These are phyloP conservation scores for Cyclanthera cordifolia DNA, from an alignment of 306 rosid species.

Conservation along the genomic window DNA sequence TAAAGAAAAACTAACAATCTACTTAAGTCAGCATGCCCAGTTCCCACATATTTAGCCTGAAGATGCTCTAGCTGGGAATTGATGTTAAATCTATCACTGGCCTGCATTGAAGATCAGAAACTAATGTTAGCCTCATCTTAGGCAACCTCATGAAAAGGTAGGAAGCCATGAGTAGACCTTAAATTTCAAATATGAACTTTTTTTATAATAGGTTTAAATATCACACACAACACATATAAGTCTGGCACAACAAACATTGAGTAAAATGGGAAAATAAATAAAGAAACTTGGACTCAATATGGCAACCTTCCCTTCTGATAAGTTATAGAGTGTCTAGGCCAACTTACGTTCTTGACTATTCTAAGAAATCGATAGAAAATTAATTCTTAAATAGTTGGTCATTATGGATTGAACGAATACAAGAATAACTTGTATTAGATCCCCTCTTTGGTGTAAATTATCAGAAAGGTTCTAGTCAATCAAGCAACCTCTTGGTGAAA, in stretches of 20 bases:
- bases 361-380: too few species aligned
- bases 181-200: not conserved
- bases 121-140: conserved; percentile 7
- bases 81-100: conserved; percentile 96
- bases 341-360: too few species aligned
- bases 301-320: not conserved
- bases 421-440: too few species aligned
- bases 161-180: not conserved
- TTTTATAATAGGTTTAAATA: too few species aligned
- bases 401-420: too few species aligned
- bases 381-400: too few species aligned
- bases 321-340: too few species aligned
- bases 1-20: conserved; percentile 54
- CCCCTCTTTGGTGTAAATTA: too few species aligned
- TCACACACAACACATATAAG: too few species aligned
- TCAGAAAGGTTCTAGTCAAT: not conserved
- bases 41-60: conserved; percentile 93
- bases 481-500: not conserved
- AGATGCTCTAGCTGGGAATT: conserved; percentile 92
- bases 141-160: not conserved
- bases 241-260: too few species aligned
- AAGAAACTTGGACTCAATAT: not conserved
- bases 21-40: conserved; percentile 84
- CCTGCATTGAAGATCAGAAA: conserved; percentile 28
- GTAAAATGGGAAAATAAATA: too few species aligned